Evolutionary conservation across 371 early-diverging fungal species (phyloP).

Genomic region (Syncephalastrum sp.): DNA sequence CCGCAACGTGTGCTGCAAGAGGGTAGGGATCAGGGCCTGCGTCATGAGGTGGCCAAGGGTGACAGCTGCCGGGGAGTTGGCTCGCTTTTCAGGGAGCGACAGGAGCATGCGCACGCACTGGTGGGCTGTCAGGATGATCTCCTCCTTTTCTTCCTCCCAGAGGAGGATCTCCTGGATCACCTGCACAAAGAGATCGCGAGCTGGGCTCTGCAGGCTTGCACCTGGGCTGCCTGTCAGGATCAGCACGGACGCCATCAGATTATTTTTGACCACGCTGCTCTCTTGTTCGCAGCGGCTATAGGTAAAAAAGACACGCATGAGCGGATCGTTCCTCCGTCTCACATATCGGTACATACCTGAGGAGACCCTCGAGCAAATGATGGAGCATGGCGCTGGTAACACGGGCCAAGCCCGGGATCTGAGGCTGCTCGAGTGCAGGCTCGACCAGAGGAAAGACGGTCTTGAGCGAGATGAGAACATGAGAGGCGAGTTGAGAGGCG

Average conservation of each 20-base stretch:
- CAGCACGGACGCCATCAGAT: slow-evolving; percentile 38
- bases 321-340: too few species aligned
- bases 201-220: slow-evolving; percentile 27
- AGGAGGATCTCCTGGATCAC: slow-evolving; percentile 27
- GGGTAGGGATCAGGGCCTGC: slow-evolving; percentile 29
- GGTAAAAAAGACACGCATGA: too few species aligned
- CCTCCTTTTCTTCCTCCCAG: slow-evolving; percentile 26
- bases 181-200: slow-evolving; percentile 21
- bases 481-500: slow-evolving; percentile 33
- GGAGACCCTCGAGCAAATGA: slow-evolving; percentile 30
- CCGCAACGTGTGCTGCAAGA: slow-evolving; percentile 29
- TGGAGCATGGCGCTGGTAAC: slow-evolving; percentile 34
- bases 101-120: slow-evolving; percentile 53
- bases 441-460: slow-evolving; percentile 38
- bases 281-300: background rate
- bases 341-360: slow-evolving; percentile 4
- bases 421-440: slow-evolving; percentile 15
- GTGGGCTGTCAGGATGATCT: slow-evolving; percentile 43
- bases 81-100: slow-evolving; percentile 39
- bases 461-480: slow-evolving; percentile 45
- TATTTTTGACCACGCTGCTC: slow-evolving; percentile 28
- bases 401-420: slow-evolving; percentile 27
- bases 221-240: slow-evolving; percentile 46
- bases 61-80: slow-evolving; percentile 17
- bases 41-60: slow-evolving; percentile 29